Evolutionary conservation across 2,329 filamentous ascomycete genomes (phyloP).

Genomic region (Colletotrichum plurivorum): DNA sequence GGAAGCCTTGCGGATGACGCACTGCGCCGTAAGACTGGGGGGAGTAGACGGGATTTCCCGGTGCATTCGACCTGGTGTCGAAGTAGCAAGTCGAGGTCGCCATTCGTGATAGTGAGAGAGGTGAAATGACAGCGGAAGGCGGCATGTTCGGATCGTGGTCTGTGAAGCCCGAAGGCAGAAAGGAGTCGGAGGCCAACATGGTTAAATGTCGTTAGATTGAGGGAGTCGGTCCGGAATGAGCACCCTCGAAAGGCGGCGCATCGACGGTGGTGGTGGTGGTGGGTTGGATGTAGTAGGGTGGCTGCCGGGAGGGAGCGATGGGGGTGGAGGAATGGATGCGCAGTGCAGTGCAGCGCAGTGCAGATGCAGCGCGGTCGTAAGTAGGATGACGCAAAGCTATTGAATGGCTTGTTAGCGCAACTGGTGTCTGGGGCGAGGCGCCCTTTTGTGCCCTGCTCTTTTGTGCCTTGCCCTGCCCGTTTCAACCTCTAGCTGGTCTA

Average conservation of each 20-base stretch:
- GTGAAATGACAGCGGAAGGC: conserved; percentile 55
- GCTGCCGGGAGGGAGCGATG: conserved; percentile 24
- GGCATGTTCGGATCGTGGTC: conserved; percentile 50
- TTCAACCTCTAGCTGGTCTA: conserved; percentile 9
- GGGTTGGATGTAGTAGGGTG: conserved; percentile 27
- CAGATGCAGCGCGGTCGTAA: conserved; percentile 23
- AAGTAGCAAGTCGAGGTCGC: conserved; percentile 52
- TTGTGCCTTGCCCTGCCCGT: neutral
- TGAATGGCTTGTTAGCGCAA: conserved; percentile 29
- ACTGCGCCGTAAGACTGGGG: conserved; percentile 43
- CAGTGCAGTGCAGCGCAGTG: conserved; percentile 21
- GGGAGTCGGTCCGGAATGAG: conserved; percentile 15
- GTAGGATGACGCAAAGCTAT: conserved; percentile 37
- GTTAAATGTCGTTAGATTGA: conserved; percentile 50
- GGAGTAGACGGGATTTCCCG: conserved; percentile 42
- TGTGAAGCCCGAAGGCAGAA: conserved; percentile 56
- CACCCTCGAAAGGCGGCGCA: conserved; percentile 19
- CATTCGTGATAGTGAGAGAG: conserved; percentile 52
- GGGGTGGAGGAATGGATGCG: neutral
- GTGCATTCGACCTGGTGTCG: conserved; percentile 47
- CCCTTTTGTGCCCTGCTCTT: conserved; percentile 15
- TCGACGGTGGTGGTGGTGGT: conserved; percentile 22
- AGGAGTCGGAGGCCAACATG: conserved; percentile 58
- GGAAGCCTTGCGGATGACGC: conserved; percentile 42
- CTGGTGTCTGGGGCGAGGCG: conserved; percentile 25